Base-by-base conservation (phyloP, 2,329 filamentous ascomycete genomes). In the Phialophora macrospora region DNA sequence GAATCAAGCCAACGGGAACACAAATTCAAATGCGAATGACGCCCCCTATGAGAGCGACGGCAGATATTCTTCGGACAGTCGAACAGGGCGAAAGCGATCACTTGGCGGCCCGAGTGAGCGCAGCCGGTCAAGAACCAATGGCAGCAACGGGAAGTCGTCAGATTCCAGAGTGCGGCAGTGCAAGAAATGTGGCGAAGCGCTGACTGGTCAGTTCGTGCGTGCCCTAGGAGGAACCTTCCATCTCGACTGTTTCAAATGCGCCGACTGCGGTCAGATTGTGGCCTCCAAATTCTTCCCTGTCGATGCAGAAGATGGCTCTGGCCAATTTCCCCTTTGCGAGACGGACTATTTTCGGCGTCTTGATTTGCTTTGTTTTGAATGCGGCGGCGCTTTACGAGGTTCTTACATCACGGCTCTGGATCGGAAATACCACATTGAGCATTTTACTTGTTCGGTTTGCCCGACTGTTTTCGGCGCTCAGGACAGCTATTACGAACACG, bases 251-350 rank as follows among this genome's bases (percentile, higher is more conserved):
- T 99, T 99, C 80, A 96, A 92, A 77, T 99, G 95, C 79, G 87
- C 92, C 80, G 95, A 99, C 77, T 99, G 95, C 75, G 92, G 91
- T 72, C 90, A 97, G 78, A 96, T 98, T 67, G 95, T 99, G 44
- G 95, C 95, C 49, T 97, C 94, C 60, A 99, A 99, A 75, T 99
- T 99, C 85, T 99, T 99, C 79, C 95, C 95, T 1, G 91, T 96
- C 7, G 93, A 97, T 71, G 92, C 96, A 72, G 92, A 96, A 73
- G 88, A 93, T 72, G 92, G 92, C 48, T 89, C 85, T 22, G 77
- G 78, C 54, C 95, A 97, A 77, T 98, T 97, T 76, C 95, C 95
- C 8, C 86, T 99, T 3, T 99, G 95, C 82, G 95, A 99, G 80
- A 98, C 90, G 26, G 95, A 99, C 79, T 99, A 99, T 78, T 99